Conservation (phyloP, 352 stramenopile species). For the Phytophthora pini region DNA sequence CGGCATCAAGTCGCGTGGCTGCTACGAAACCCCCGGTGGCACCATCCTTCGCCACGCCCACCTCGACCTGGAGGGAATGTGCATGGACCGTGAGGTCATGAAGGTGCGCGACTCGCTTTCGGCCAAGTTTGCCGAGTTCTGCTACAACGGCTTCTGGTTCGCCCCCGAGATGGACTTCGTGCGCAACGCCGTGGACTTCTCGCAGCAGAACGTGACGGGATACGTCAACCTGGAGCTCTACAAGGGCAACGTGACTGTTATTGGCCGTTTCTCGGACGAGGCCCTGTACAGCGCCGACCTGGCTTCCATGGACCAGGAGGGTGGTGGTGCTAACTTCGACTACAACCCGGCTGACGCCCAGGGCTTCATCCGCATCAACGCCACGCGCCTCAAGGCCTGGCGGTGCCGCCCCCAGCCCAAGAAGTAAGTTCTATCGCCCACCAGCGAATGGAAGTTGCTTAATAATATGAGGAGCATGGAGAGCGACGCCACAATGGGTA, state of each 20-base stretch:
- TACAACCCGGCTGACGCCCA: constrained; percentile 98
- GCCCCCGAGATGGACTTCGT: constrained; percentile 99
- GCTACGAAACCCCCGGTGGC: constrained; percentile 98
- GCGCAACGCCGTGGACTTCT: constrained; percentile 94
- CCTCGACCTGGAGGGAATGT: constrained; percentile 95
- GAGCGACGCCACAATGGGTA: constrained; percentile 5
- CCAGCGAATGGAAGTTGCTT: constrained; percentile 27
- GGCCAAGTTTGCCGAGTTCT: constrained; percentile 96
- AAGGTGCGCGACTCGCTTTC: constrained; percentile 93
- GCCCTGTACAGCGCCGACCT: constrained; percentile 98
- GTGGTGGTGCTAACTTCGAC: constrained; percentile 94
- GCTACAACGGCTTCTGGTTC: constrained; percentile 99
- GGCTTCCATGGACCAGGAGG: constrained; percentile 98
- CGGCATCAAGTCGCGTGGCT: constrained; percentile 98
- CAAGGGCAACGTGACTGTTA: constrained; percentile 98
- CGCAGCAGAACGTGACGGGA: constrained; percentile 95
- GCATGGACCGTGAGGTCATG: constrained; percentile 98
- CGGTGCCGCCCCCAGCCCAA: constrained; percentile 60
- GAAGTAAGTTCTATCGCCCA: constrained; percentile 44
- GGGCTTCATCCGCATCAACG: constrained; percentile 99
- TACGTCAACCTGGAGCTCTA: constrained; percentile 96
- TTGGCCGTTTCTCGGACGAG: constrained; percentile 92
- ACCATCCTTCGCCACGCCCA: constrained; percentile 92
- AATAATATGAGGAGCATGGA: constrained; percentile 28
- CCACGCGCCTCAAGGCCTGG: constrained; percentile 96